phyloP scores from a whole-genome alignment of 192 early-diverging fungal species.

The Entomortierella parvispora region DNA sequence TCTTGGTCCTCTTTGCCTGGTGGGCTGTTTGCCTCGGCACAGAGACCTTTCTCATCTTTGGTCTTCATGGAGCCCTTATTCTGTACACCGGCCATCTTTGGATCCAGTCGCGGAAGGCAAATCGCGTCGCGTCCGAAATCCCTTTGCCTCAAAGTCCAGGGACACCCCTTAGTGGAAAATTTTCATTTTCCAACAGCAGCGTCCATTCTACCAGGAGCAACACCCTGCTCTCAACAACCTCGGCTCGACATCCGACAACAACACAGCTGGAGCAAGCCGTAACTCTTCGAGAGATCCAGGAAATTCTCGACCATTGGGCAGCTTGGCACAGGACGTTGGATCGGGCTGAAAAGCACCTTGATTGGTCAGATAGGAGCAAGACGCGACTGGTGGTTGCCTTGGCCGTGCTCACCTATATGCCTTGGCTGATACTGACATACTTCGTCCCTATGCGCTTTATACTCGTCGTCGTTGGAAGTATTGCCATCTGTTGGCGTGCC shows the following conservation, averaged over 20 bases:
- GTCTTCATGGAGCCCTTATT: constrained; percentile 40
- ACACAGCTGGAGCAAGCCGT: constrained; percentile 51
- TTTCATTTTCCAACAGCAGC: constrained; percentile 21
- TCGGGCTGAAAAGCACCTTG: constrained; percentile 24
- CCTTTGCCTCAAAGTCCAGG: constrained; percentile 23
- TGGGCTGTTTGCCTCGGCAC: constrained; percentile 57
- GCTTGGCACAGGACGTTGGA: constrained; percentile 43
- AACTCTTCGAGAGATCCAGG: constrained; percentile 54
- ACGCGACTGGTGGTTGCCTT: constrained; percentile 29
- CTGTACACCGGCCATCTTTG: constrained; percentile 43
- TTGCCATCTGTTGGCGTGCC: constrained; percentile 55
- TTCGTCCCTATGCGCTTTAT: constrained; percentile 53
- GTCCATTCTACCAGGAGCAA: constrained; percentile 17
- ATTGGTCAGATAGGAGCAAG: constrained; percentile 51
- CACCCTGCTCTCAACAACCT: constrained; percentile 11
- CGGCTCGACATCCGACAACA: constrained; percentile 30
- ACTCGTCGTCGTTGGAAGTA: constrained; percentile 32
- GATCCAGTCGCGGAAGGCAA: constrained; percentile 48
- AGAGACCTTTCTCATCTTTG: constrained; percentile 47
- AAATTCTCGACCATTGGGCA: constrained; percentile 53
- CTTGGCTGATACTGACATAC: constrained; percentile 52
- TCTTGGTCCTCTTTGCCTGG: constrained; percentile 55
- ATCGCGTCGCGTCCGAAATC: constrained; percentile 5
- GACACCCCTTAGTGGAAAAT: constrained; percentile 25
- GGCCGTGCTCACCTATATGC: constrained; percentile 35